These are phyloP conservation scores for Botrytis porri DNA, from an alignment of 2,329 filamentous ascomycete genomes.

Conservation along the genomic window DNA sequence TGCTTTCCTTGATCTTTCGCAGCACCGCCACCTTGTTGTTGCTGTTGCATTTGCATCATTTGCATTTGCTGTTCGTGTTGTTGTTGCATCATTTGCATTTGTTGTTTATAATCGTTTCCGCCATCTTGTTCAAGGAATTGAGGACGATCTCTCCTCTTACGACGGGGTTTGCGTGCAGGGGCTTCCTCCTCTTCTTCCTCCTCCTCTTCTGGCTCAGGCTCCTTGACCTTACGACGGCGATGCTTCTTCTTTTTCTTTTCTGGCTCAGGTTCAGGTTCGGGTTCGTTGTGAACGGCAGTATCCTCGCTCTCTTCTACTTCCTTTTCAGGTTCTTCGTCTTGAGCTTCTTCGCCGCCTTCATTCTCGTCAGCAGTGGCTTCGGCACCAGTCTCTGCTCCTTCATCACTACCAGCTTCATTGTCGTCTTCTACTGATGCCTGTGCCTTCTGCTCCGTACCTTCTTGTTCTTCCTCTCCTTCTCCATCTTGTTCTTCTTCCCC, in stretches of 20 bases:
- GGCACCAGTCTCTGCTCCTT: neutral
- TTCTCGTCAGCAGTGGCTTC: slow-evolving; percentile 18
- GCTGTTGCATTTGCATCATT: slow-evolving; percentile 18
- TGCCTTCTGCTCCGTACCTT: slow-evolving; percentile 14
- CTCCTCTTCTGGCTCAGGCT: slow-evolving; percentile 14
- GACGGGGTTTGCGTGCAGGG: slow-evolving; percentile 14
- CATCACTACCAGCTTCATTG: neutral
- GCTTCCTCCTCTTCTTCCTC: slow-evolving; percentile 15
- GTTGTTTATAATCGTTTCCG: slow-evolving; percentile 10
- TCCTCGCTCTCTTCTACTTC: slow-evolving; percentile 17
- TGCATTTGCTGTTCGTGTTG: slow-evolving; percentile 20
- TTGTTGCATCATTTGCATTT: slow-evolving; percentile 18
- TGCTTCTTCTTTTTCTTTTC: slow-evolving; percentile 17
- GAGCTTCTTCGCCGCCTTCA: slow-evolving; percentile 13
- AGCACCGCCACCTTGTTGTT: slow-evolving; percentile 12
- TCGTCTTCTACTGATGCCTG: slow-evolving; percentile 11
- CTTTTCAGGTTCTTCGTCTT: slow-evolving; percentile 10
- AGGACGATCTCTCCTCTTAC: slow-evolving; percentile 18
- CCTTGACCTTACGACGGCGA: slow-evolving; percentile 16
- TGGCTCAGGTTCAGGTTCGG: slow-evolving; percentile 4
- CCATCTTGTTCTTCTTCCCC: slow-evolving; percentile 12
- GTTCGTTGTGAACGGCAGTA: slow-evolving; percentile 8
- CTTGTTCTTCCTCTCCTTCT: slow-evolving; percentile 11
- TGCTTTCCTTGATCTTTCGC: slow-evolving; percentile 43
- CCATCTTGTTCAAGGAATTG: slow-evolving; percentile 20